A percentile compares a stretch with the other conserved stretches of the same genome.
Conservation (phyloP, 306 rosid genomes). For the Fragaria ananassa region DNA sequence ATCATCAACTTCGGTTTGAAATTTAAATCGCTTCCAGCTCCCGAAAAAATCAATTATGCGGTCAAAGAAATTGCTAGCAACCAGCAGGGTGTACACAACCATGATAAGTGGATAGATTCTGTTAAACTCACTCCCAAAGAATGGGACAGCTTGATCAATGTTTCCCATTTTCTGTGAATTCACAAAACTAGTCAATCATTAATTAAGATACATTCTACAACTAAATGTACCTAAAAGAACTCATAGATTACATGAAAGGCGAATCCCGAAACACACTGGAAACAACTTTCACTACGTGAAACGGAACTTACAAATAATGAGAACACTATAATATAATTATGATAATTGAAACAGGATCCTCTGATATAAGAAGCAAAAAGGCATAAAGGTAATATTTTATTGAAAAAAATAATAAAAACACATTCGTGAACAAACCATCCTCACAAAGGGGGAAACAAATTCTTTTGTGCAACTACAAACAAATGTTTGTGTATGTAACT, state of each 20-base stretch:
- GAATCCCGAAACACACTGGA: neutral
- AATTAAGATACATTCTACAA: constrained; percentile 7
- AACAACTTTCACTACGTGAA: neutral
- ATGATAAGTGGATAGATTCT: constrained; percentile 92
- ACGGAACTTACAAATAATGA: neutral
- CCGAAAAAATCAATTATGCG: constrained; percentile 74
- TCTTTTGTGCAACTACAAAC: neutral
- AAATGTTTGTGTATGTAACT: neutral
- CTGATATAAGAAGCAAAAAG: neutral
- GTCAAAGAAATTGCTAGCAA: constrained; percentile 86
- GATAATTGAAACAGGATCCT: neutral
- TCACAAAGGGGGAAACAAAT: neutral
- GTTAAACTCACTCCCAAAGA: constrained; percentile 80
- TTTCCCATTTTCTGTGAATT: constrained; percentile 87
- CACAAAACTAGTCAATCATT: constrained; percentile 27
- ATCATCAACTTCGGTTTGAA: constrained; percentile 84
- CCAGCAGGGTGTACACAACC: constrained; percentile 93
- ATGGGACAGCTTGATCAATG: constrained; percentile 78
- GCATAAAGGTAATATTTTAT: neutral
- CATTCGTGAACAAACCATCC: neutral
- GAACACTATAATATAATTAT: neutral
- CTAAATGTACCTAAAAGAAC: neutral
- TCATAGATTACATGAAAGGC: neutral
- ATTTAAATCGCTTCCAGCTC: constrained; percentile 81
- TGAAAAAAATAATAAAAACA: neutral